Evolutionary conservation across 352 stramenopile species (phyloP), one percentile per base, ranked within the genome.

Genomic region (Globisporangium viniferum): DNA sequence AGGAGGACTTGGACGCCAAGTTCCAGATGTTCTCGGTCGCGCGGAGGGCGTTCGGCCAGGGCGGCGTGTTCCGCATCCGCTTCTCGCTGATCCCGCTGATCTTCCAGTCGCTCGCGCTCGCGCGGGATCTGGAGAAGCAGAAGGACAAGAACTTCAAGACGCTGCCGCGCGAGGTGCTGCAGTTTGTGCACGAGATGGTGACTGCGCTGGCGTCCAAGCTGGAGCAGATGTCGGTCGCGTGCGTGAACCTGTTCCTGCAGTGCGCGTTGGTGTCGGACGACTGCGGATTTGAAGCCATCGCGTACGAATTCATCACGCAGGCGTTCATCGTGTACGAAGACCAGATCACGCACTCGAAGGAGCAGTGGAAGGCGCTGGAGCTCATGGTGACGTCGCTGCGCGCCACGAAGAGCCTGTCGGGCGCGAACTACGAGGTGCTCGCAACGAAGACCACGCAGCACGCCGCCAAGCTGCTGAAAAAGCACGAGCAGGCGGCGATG

Each of bases 261-360:
- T 94, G 91, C 64, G 96, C 97, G 8, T 70, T 98, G 12, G 86
- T 91, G 18, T 92, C 94, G 2, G 93, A 98, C 75, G 70, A 73
- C 15, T 92, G 80, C 41, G 56, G 60, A 0, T 98, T 98, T 67
- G 88, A 93, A 58, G 79, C 90, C n/a, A 98, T 99, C 63, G 84
- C 96, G 6, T 99, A 99, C 80, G 97, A 99, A 73, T 98, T 99
- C 61, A 87, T 99, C 70, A 96, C 93, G 31, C 88, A 97, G 64
- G 89, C 97, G 12, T 99, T 99, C 66, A 91, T 98, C 48, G 77
- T 99, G 15, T 99, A 99, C 72, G 97, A 99, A 77, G 95, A 99
- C 75, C 88, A 98, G 63, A 91, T 99, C 15, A 93, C 84, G 8
- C 91, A 99, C 70, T 97, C 84, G 29, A 82, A 87, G 64, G 83